phyloP scores from a whole-genome alignment of 139 green algal species.

The Chlamydomonas incerta region DNA sequence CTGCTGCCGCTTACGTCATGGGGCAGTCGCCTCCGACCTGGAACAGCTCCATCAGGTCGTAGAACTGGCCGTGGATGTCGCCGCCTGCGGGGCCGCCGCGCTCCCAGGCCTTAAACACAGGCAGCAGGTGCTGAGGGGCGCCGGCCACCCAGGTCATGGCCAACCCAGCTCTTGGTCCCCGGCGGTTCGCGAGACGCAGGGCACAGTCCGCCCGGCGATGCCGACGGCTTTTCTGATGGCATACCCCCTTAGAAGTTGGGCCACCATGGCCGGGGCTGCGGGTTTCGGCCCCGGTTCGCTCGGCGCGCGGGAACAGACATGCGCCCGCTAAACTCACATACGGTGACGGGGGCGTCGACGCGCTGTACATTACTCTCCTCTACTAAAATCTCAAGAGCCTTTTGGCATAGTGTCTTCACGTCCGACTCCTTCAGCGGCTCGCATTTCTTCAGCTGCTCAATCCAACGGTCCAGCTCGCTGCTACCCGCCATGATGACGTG shows the following conservation, averaged over 20 bases:
- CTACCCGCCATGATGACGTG: slow-evolving; percentile 30
- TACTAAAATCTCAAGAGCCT: slow-evolving; percentile 94
- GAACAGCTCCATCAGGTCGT: slow-evolving; percentile 99
- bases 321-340: slow-evolving; percentile 74
- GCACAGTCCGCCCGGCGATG: too few species aligned
- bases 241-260: too few species aligned
- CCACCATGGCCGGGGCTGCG: too few species aligned
- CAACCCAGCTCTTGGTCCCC: too few species aligned
- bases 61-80: slow-evolving; percentile 99
- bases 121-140: too few species aligned
- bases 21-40: slow-evolving; percentile 96
- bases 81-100: slow-evolving; percentile 82
- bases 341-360: slow-evolving; percentile 96
- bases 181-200: too few species aligned
- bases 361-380: slow-evolving; percentile 99
- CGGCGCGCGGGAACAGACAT: too few species aligned
- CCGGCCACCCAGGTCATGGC: too few species aligned
- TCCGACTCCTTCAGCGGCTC: slow-evolving; percentile 94
- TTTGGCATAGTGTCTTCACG: slow-evolving; percentile 95
- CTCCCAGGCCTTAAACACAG: too few species aligned
- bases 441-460: slow-evolving; percentile 95
- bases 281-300: too few species aligned
- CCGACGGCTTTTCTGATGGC: too few species aligned
- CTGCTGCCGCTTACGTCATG: slow-evolving; percentile 65
- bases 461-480: slow-evolving; percentile 90